phyloP scores from a whole-genome alignment of 176 grass and related monocot genomes.

The bread wheat (Triticum aestivum) region IWGSC_CS_RefSeq_v2.1 NC_057801.1:363346636-363347135 shows the following conservation, averaged over 20 bases:
- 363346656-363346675: too few relatives aligned
- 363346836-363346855: conserved; percentile 18
- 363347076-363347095: too few relatives aligned
- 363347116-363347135: too few relatives aligned
- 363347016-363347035: neutral
- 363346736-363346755: conserved; percentile 11
- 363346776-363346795: conserved; percentile 1
- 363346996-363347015: conserved; percentile 34
- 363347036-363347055: too few relatives aligned
- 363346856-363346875: conserved; percentile 20
- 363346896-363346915: neutral
- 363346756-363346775: conserved; percentile 10
- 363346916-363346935: conserved; percentile 19
- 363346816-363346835: conserved; percentile 1
- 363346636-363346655: too few relatives aligned
- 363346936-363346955: conserved; percentile 34
- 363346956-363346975: conserved; percentile 49
- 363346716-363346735: neutral
- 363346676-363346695: neutral
- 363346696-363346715: conserved; percentile 16
- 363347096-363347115: too few relatives aligned
- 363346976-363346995: conserved; percentile 46
- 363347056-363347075: too few relatives aligned
- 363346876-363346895: conserved; percentile 25
- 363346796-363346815: conserved; percentile 29